A percentile compares a stretch with the other conserved stretches of the same genome.
Evolutionary conservation across 352 stramenopile genomes (phyloP).

Genomic region (Pythium vanterpoolii): DNA sequence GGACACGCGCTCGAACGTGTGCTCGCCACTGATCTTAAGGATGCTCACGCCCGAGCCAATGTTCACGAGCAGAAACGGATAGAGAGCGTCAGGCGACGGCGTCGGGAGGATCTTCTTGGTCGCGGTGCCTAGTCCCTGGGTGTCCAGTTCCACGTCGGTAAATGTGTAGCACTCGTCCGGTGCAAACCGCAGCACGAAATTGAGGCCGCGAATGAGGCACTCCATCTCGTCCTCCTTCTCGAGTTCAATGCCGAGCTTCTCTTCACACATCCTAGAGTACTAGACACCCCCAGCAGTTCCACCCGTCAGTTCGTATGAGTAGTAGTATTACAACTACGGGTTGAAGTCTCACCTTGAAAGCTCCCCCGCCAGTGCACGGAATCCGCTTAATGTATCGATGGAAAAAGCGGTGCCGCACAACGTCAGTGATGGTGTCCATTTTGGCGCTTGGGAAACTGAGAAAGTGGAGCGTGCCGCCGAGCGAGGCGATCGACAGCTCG

Average conservation of each 20-base stretch:
- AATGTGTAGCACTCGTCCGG: conserved; percentile 96
- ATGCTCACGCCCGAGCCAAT: conserved; percentile 98
- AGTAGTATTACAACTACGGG: no score
- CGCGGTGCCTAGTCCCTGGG: conserved; percentile 46
- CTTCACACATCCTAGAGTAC: conserved; percentile 82
- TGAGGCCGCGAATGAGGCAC: conserved; percentile 95
- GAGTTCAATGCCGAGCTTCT: conserved; percentile 91
- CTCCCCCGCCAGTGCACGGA: conserved; percentile 91
- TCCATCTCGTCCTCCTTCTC: conserved; percentile 96
- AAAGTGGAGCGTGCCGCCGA: conserved; percentile 96
- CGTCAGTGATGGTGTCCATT: conserved; percentile 69
- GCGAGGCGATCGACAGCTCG: conserved; percentile 65
- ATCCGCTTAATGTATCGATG: conserved; percentile 91
- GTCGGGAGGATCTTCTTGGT: conserved; percentile 67
- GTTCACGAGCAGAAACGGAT: conserved; percentile 97
- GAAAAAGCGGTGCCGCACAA: conserved; percentile 75
- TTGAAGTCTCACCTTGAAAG: conserved; percentile 93
- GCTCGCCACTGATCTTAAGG: conserved; percentile 88
- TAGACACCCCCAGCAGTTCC: no score
- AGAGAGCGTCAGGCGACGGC: conserved; percentile 51
- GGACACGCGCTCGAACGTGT: conserved; percentile 93
- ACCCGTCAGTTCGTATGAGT: no score
- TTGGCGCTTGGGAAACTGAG: conserved; percentile 63
- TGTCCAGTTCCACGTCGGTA: conserved; percentile 68
- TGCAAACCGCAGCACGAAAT: conserved; percentile 93